phyloP scores from a whole-genome alignment of 495 filamentous ascomycete species.

The Neurospora sp. region DNA sequence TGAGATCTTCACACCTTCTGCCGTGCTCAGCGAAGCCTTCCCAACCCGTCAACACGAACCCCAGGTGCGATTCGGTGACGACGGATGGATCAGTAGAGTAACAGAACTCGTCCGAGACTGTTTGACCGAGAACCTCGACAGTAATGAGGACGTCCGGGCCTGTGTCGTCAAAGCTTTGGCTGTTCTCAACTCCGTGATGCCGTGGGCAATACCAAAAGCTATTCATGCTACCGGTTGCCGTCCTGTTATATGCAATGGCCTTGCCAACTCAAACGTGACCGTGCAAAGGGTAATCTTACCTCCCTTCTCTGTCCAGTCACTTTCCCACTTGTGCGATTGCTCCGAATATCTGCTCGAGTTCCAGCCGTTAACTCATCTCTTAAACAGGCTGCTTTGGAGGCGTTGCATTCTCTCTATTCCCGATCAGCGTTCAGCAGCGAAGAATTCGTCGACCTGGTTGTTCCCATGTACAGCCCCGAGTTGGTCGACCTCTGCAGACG shows the following conservation, averaged over 20 bases:
- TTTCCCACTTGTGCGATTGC: conserved; percentile 19
- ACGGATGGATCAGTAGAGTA: conserved; percentile 80
- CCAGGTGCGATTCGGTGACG: conserved; percentile 59
- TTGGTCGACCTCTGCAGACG: conserved; percentile 62
- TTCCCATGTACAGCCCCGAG: conserved; percentile 63
- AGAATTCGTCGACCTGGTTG: conserved; percentile 69
- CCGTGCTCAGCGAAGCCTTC: conserved; percentile 63
- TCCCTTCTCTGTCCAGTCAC: conserved; percentile 38
- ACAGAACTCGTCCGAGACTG: conserved; percentile 66
- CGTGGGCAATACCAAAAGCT: conserved; percentile 79
- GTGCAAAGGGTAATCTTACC: conserved; percentile 40
- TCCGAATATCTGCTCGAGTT: neutral
- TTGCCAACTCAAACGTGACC: conserved; percentile 61
- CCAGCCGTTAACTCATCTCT: conserved; percentile 2
- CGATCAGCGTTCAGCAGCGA: conserved; percentile 63
- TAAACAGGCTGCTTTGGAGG: conserved; percentile 67
- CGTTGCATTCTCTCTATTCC: conserved; percentile 70
- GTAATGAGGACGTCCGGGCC: conserved; percentile 51
- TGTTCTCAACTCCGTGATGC: conserved; percentile 62
- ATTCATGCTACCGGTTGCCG: conserved; percentile 61
- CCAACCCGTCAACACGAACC: conserved; percentile 51
- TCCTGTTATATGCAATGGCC: conserved; percentile 59
- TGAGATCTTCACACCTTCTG: conserved; percentile 79
- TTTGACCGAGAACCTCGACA: conserved; percentile 50
- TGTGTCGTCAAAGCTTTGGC: conserved; percentile 66